Evolutionary conservation across 805 yeast species (phyloP), one percentile per base, ranked within the genome.

Genomic region (Starmerella apis): DNA sequence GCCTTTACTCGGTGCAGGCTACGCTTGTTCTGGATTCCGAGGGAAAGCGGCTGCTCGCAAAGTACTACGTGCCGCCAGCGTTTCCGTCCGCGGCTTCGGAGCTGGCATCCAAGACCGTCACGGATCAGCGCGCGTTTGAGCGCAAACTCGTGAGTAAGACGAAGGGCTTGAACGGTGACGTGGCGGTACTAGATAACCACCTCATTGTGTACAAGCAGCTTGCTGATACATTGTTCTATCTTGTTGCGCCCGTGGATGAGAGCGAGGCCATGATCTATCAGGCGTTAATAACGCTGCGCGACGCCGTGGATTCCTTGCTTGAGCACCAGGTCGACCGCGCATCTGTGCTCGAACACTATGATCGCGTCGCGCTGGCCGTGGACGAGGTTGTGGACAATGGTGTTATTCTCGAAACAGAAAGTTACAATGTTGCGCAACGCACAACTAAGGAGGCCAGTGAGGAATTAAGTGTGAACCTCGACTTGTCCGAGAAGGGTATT

Each of bases 371-470:
- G 39, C 74, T 92, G 65, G 85, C 94, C 3, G 76, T 88, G 39
- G 98, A 92, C 66, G 97, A 92, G 68, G 76, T 94, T 9, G 73
- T 92, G 45, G 98, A 92, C 64, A 94, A 88, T 63, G 98, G 97
- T 36, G 79, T 92, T 56, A 79, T 92, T 50, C 74, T 92, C 58
- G 96, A 92, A 66, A 82, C 87, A 24, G 96, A 92, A 61, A 80
- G 94, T 4, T 78, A 82, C 31, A 79, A 85, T 37, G 84, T 92
- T 59, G 88, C 90, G 2, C 78, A 94, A 14, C 78, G 98, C 68
- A 95, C 88, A 23, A 84, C 97, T n/a, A 77, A 79, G 52, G 80
- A 92, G 28, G 95, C 96, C 42, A 67, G 78, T 30, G 78, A 74
- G 56, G 95, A 86, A 59, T 73, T 63, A 6, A 52, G 63, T 51